Conservation (phyloP, 305 asterid species). For the Solanum hybrid region DNA sequence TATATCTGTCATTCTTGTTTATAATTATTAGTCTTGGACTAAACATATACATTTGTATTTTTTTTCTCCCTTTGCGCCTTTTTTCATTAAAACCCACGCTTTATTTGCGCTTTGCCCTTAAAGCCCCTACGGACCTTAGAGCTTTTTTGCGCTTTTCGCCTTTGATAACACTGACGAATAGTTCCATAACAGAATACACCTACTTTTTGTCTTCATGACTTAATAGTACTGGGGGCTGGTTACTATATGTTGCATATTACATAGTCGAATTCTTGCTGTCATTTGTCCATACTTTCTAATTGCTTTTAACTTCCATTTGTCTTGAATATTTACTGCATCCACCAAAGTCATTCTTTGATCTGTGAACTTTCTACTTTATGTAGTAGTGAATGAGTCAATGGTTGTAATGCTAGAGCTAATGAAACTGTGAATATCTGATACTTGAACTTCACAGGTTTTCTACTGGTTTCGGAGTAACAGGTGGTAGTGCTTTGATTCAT, state of each 20-base stretch:
- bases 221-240: not conserved
- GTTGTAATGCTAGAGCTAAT: not conserved
- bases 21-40: too few relatives aligned
- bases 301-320: not conserved
- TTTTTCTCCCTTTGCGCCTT: too few relatives aligned
- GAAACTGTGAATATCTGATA: not conserved
- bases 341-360: not conserved
- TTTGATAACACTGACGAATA: not conserved
- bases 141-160: too few relatives aligned
- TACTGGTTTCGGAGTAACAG: constrained; percentile 73
- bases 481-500: constrained; percentile 72
- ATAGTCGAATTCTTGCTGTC: not conserved
- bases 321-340: not conserved
- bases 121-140: too few relatives aligned
- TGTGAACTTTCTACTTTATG: not conserved
- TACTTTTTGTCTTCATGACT: not conserved
- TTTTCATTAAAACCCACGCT: too few relatives aligned
- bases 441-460: constrained; percentile 53
- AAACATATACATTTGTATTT: too few relatives aligned
- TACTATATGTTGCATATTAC: not conserved
- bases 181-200: not conserved
- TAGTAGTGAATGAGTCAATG: not conserved
- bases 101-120: too few relatives aligned
- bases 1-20: too few relatives aligned
- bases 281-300: not conserved